These are phyloP conservation scores for Arabidopsis arenosa DNA, from an alignment of 345 rosid species.

Conservation along the genomic window DNA sequence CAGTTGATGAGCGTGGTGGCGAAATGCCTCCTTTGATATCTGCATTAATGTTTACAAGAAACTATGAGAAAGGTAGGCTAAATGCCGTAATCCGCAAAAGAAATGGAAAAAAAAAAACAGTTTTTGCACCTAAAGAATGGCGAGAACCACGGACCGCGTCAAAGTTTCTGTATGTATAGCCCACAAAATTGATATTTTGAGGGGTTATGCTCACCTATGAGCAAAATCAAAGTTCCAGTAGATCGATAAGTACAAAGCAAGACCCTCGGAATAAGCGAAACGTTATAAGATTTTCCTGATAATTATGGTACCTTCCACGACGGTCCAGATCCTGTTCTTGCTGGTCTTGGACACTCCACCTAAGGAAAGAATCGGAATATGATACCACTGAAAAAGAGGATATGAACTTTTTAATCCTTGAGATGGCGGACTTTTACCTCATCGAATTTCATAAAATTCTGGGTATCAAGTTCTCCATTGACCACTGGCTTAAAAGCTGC, in stretches of 20 bases:
- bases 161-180: conserved; percentile 89
- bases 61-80: not conserved
- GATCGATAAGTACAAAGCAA: conserved; percentile 27
- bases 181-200: conserved; percentile 83
- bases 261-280: not conserved
- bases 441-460: conserved; percentile 87
- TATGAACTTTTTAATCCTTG: not conserved
- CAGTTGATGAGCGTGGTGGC: conserved; percentile 51
- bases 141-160: conserved; percentile 73
- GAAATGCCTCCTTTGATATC: conserved; percentile 52
- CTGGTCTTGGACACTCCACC: conserved; percentile 58
- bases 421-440: conserved; percentile 57
- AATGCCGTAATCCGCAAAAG: not conserved
- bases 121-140: conserved; percentile 57
- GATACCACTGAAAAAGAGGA: conserved; percentile 1
- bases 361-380: conserved; percentile 36
- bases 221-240: not conserved
- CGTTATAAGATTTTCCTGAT: not conserved
- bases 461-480: conserved; percentile 86
- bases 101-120: conserved; percentile 12
- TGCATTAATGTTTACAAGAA: conserved; percentile 34
- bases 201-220: conserved; percentile 63
- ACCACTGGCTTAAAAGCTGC: conserved; percentile 94
- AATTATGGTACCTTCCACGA: conserved; percentile 65
- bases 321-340: conserved; percentile 75